phyloP scores from a whole-genome alignment of 257 asterid genomes.

The Gardenia jasminoides region DNA sequence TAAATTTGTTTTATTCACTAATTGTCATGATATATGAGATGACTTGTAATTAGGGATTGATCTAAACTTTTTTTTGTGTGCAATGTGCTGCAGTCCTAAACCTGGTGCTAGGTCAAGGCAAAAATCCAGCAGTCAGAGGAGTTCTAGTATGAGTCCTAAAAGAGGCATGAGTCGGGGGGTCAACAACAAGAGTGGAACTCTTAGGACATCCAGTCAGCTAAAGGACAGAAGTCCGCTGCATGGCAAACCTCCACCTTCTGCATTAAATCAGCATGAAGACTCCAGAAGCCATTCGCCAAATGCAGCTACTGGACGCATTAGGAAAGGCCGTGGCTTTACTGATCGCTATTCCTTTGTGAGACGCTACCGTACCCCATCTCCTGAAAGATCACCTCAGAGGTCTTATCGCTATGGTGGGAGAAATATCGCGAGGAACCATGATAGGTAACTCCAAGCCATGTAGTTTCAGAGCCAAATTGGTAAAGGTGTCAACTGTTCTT shows the following conservation, averaged over 20 bases:
- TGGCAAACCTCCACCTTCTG: constrained; percentile 46
- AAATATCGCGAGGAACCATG: constrained; percentile 58
- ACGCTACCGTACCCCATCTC: constrained; percentile 96
- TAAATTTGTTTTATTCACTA: background rate
- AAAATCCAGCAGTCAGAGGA: constrained; percentile 32
- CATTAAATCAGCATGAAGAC: constrained; percentile 44
- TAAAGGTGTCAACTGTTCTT: constrained; percentile 1
- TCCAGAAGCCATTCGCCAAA: constrained; percentile 67
- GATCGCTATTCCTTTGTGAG: constrained; percentile 75
- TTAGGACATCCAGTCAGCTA: constrained; percentile 32
- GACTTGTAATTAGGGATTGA: background rate
- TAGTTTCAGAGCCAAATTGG: background rate
- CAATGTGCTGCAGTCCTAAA: constrained; percentile 49
- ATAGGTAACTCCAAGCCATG: constrained; percentile 48
- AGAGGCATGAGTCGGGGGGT: constrained; percentile 33
- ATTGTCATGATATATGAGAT: background rate
- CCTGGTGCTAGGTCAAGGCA: constrained; percentile 44
- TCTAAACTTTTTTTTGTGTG: constrained; percentile 2
- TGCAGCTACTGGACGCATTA: constrained; percentile 76
- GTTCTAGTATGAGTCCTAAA: constrained; percentile 44
- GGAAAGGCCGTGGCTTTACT: constrained; percentile 98
- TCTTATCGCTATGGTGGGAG: constrained; percentile 71
- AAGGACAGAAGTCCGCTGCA: constrained; percentile 35
- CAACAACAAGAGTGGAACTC: constrained; percentile 28
- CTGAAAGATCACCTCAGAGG: constrained; percentile 64